phyloP scores from a whole-genome alignment of 176 grass and related monocot species.

The Cenchrus fungigraminus region DNA sequence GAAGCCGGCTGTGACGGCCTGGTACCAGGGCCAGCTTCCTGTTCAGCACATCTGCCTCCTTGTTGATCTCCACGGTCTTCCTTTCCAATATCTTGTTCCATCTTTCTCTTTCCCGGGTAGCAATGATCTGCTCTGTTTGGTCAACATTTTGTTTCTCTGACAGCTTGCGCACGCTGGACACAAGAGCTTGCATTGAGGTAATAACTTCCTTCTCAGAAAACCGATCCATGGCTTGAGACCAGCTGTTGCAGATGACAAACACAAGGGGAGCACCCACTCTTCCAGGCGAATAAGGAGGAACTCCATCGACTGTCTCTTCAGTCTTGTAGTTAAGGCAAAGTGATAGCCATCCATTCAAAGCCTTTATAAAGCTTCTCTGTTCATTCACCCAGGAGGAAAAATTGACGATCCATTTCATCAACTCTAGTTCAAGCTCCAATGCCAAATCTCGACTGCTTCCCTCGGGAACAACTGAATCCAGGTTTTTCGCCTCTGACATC shows the following conservation, averaged over 20 bases:
- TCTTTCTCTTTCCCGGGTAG: conserved; percentile 64
- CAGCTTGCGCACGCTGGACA: conserved; percentile 51
- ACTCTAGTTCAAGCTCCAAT: conserved; percentile 82
- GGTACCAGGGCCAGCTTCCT: conserved; percentile 77
- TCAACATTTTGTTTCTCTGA: conserved; percentile 61
- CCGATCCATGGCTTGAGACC: conserved; percentile 81
- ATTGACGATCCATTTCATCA: conserved; percentile 82
- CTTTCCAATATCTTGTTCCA: conserved; percentile 69
- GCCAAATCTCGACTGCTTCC: conserved; percentile 44
- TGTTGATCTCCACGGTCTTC: conserved; percentile 73
- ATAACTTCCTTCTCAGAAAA: conserved; percentile 74
- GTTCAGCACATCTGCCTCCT: conserved; percentile 72
- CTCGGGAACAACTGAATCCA: conserved; percentile 58
- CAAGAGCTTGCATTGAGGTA: conserved; percentile 63
- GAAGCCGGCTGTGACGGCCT: conserved; percentile 52
- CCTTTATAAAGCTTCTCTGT: conserved; percentile 80
- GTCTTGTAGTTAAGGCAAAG: conserved; percentile 73
- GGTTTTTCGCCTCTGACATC: conserved; percentile 60
- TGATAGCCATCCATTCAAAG: conserved; percentile 86
- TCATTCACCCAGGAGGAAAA: conserved; percentile 80
- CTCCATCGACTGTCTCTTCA: conserved; percentile 61
- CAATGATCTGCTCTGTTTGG: conserved; percentile 50
- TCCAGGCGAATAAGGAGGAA: conserved; percentile 70
- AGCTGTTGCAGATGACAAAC: conserved; percentile 80
- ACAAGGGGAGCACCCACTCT: conserved; percentile 77